Evolutionary conservation across 208 protist genomes (phyloP).

Genomic region (Acanthamoeba sp.): DNA sequence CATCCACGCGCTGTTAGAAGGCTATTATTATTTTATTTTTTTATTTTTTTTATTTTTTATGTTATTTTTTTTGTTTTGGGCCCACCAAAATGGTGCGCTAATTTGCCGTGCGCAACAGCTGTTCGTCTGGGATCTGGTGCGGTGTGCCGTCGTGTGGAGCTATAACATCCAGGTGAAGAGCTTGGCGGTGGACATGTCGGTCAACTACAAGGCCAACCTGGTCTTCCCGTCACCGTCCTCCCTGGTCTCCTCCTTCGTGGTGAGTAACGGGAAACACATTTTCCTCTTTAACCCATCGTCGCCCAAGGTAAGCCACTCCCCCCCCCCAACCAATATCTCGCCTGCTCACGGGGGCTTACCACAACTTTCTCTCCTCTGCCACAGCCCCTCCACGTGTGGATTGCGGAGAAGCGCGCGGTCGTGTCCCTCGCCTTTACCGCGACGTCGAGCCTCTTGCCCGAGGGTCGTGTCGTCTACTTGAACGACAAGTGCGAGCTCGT

Average conservation of each 20-base stretch:
- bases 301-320: not conserved
- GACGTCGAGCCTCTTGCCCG: not conserved
- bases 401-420: not conserved
- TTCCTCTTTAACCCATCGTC: slow-evolving; percentile 28
- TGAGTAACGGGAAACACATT: not conserved
- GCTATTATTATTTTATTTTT: too few species aligned
- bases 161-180: not conserved
- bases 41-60: too few species aligned
- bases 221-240: not conserved
- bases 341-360: too few species aligned
- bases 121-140: slow-evolving; percentile 62
- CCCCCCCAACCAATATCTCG: too few species aligned
- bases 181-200: slow-evolving; percentile 28
- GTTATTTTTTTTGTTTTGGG: too few species aligned
- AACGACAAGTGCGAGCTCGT: slow-evolving; percentile 14
- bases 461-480: slow-evolving; percentile 7
- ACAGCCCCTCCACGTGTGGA: slow-evolving; percentile 53
- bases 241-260: slow-evolving; percentile 35
- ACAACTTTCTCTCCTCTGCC: not conserved
- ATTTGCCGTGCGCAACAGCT: not conserved
- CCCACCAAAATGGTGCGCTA: too few species aligned
- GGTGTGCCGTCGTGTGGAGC: slow-evolving; percentile 1
- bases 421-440: not conserved
- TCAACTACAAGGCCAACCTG: slow-evolving; percentile 50
- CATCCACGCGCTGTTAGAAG: too few species aligned